Conservation (phyloP, 129 eudicot genomes). For the sunflower (Helianthus annuus) region DNA sequence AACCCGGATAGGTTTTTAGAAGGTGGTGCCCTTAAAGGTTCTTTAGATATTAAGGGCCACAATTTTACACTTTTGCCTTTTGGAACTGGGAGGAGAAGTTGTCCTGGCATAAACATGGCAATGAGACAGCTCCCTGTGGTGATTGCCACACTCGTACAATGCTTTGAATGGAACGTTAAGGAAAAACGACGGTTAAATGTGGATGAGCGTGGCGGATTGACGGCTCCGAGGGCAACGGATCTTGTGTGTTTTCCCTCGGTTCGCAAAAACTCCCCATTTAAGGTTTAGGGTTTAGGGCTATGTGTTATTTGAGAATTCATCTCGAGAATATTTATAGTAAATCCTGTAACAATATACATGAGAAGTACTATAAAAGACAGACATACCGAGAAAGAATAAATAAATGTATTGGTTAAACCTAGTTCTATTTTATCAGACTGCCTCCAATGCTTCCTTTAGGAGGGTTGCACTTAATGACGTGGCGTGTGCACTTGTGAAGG, state of each 20-base stretch:
- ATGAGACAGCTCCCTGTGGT: conserved; percentile 40
- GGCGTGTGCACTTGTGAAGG: too few relatives aligned
- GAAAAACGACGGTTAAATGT: conserved; percentile 23
- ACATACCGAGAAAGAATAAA: too few relatives aligned
- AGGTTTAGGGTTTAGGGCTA: too few relatives aligned
- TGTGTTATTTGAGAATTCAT: too few relatives aligned
- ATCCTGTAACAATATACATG: too few relatives aligned
- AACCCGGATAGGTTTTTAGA: conserved; percentile 46
- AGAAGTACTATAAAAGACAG: too few relatives aligned
- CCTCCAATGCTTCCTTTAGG: too few relatives aligned
- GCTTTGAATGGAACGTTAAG: conserved; percentile 54
- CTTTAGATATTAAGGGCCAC: conserved; percentile 53
- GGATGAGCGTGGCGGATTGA: conserved; percentile 51
- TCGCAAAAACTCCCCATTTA: conserved; percentile 9
- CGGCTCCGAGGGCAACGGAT: conserved; percentile 58
- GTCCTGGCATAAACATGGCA: conserved; percentile 53
- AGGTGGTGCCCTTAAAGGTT: conserved; percentile 1
- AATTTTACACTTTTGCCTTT: conserved; percentile 55
- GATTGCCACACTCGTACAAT: conserved; percentile 46
- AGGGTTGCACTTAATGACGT: too few relatives aligned
- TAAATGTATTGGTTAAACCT: too few relatives aligned
- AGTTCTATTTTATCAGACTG: too few relatives aligned
- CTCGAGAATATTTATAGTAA: too few relatives aligned
- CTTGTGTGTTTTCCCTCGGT: conserved; percentile 38
- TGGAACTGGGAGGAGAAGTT: conserved; percentile 59